These are phyloP conservation scores for Crithidia thermophila DNA, from an alignment of 208 protist genomes.

Conservation along the genomic window DNA sequence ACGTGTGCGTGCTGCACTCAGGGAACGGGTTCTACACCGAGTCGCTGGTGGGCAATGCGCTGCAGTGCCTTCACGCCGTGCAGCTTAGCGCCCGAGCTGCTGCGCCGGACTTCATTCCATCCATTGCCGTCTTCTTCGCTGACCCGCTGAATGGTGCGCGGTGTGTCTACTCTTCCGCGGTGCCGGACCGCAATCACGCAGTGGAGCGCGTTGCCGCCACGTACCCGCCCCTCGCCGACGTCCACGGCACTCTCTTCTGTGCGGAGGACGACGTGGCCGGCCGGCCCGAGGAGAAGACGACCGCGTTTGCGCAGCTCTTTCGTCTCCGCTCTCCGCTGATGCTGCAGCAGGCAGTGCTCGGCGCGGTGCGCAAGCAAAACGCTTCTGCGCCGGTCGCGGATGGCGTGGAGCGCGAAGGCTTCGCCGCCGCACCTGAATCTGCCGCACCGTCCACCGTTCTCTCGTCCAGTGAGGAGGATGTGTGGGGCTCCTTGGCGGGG, in stretches of 20 bases:
- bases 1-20: conserved; percentile 76
- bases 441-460: background rate
- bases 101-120: conserved; percentile 68
- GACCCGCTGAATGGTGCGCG: conserved; percentile 55
- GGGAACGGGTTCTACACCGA: conserved; percentile 40
- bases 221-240: conserved; percentile 18
- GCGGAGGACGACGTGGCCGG: conserved; percentile 3
- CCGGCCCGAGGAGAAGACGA: conserved; percentile 1
- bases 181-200: conserved; percentile 56
- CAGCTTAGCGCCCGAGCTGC: conserved; percentile 37
- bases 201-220: conserved; percentile 25
- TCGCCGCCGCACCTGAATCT: background rate
- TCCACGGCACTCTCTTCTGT: conserved; percentile 12
- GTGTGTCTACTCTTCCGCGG: conserved; percentile 63
- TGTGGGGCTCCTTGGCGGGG: conserved; percentile 64
- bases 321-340: conserved; percentile 25
- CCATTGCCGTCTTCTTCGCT: conserved; percentile 63
- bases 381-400: background rate
- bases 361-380: conserved; percentile 9
- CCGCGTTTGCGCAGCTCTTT: conserved; percentile 35
- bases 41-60: conserved; percentile 53
- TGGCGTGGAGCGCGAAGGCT: conserved; percentile 2
- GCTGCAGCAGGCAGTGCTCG: conserved; percentile 23
- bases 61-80: conserved; percentile 49
- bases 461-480: conserved; percentile 2